Conservation (phyloP, 768 basidiomycete species). For the Phanerodontia chrysosporium region DNA sequence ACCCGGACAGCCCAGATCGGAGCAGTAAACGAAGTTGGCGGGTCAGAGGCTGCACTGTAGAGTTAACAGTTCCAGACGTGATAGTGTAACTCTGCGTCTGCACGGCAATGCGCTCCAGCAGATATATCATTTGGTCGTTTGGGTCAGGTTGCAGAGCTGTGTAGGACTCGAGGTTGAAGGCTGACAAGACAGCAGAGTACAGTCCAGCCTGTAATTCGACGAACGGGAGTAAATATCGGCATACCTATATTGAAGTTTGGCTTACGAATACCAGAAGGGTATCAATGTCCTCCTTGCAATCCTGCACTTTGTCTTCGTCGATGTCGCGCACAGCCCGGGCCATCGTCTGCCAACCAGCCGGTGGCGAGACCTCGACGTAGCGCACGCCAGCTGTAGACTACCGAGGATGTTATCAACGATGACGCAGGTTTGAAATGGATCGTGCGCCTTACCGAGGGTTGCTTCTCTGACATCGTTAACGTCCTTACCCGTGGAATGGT, state of each 20-base stretch:
- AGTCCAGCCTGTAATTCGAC: neutral
- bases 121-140: neutral
- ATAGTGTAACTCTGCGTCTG: neutral
- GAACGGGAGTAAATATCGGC: neutral
- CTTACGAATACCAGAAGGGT: slow-evolving; percentile 8
- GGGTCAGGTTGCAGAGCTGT: neutral
- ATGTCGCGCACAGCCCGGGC: neutral
- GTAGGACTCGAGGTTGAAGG: slow-evolving; percentile 1
- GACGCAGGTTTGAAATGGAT: too few species aligned
- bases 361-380: neutral
- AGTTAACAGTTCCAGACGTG: neutral
- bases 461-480: too few species aligned
- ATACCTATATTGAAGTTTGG: neutral
- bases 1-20: neutral
- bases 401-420: too few species aligned
- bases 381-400: neutral
- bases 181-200: slow-evolving; percentile 2
- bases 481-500: too few species aligned
- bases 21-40: neutral
- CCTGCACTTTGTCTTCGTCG: slow-evolving; percentile 2
- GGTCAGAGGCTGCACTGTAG: neutral
- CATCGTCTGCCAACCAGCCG: neutral
- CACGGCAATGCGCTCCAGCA: neutral
- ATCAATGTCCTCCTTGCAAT: slow-evolving; percentile 7
- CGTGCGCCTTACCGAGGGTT: too few species aligned